A percentile compares a stretch with the other conserved stretches of the same genome.
Evolutionary conservation across 225 moss, liverwort and hornwort species (phyloP).

Genomic region (Neckera pumila): DNA sequence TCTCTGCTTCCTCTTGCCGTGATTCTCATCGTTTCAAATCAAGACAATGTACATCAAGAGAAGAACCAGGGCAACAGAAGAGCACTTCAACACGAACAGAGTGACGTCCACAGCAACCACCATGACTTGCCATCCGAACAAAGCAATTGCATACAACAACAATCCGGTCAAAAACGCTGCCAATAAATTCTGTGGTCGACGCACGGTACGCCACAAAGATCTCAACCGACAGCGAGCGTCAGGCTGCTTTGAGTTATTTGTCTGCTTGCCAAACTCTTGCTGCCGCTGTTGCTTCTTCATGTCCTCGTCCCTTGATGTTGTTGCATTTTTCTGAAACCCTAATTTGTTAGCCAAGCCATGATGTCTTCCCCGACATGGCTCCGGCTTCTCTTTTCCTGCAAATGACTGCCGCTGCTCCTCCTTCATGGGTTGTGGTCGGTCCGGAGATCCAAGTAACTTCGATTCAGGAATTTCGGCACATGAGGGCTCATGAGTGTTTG

Average conservation of each 20-base stretch:
- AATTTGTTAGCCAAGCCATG: not conserved
- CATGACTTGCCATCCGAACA: constrained; percentile 31
- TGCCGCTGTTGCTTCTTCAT: not conserved
- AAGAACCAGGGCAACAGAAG: not conserved
- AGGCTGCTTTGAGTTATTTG: not conserved
- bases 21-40: not conserved
- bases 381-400: not conserved
- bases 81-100: constrained; percentile 8
- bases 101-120: constrained; percentile 20
- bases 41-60: constrained; percentile 5
- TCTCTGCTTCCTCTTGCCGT: not conserved
- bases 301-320: not conserved
- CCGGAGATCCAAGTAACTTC: not conserved
- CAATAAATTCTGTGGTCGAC: constrained; percentile 6
- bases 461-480: not conserved
- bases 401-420: not conserved
- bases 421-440: not conserved
- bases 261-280: not conserved
- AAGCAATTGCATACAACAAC: constrained; percentile 5
- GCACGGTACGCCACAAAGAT: not conserved
- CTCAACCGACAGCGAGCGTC: not conserved
- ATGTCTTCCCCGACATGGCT: not conserved
- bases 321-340: not conserved
- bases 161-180: constrained; percentile 1
- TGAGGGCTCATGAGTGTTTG: not conserved